Base-by-base conservation (phyloP, 768 basidiomycete genomes). In the Pleurotus tuber-regium region DNA sequence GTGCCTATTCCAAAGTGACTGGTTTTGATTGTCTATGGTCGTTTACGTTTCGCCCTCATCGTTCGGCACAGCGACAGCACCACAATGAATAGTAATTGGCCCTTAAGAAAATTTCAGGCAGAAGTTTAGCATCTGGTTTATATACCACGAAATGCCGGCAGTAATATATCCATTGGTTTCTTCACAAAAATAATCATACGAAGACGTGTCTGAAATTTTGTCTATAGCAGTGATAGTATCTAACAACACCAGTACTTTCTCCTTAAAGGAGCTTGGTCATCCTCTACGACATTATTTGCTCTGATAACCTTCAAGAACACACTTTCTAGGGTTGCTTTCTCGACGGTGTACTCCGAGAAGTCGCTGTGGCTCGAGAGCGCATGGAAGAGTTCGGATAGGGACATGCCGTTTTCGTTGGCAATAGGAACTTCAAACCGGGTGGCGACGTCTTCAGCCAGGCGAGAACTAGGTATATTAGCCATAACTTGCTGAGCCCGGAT, bases 371-470 rank as follows among this genome's bases (percentile, higher is more conserved):
- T 60, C 1, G 74, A 64, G 3, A 82, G 66, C 14, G 71, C 54
- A 42, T 66, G 69, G 61, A 81, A 82, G 7, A 82, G 68, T 10
- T 66, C 62, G 1, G 76, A 67, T 24, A 82, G 67, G 8, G 80
- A 66, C 61, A 76, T 55, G 4, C 63, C 62, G 12, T 53, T 43
- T 12, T 57, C 56, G 43, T 54, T 55, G 11, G 54, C 50, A 36
- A 82, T 66, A 1, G 83, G 82, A 1, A 84, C 80, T 56, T 84
- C 80, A 59, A 83, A 84, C 3, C 83, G 77, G 1, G 83, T 84
- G 1, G 82, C 82, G 26, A 84, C 80, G 56, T 84, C 83, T 53
- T 84, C 79, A 4, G 75, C 78, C 64, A 78, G 70, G 10, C 76
- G 70, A 14, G 79, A 67, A 1, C 78, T 79, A 1, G 82, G 81